Base-by-base conservation (phyloP, 2,329 filamentous ascomycete genomes). In the Trichoderma polysporum region DNA sequence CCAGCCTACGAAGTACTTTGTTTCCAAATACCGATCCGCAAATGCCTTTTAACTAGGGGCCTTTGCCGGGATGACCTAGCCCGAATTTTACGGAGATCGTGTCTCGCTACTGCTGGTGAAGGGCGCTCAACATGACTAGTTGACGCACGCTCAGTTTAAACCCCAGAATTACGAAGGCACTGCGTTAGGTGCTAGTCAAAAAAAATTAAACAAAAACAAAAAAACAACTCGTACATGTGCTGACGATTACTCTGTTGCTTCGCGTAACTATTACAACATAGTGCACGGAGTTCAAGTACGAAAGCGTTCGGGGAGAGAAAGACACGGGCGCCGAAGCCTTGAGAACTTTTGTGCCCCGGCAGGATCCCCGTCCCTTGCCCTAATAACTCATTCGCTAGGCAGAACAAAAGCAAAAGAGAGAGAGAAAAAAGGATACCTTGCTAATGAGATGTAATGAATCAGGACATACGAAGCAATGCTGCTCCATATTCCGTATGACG, bases 331-430 rank as follows among this genome's bases (percentile, higher is more conserved):
- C 41, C 41, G 41, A 22, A 19, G 41, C 3, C 6, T 41, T 3
- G 29, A 61, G 58, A 50, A 61, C 41, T 61, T 50, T 50, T 61
- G 58, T 17, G 37, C 37, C 5, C 22, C 29, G 58, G 58, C 19
- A 37, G 57, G 41, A 60, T 60, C 45, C 57, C n/a, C 19, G 31
- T 49, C 41, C 29, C 41, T 37, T 22, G 29, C 29, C 19, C 57
- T 49, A 47, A 47, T 22, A 33, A 15, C 19, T 19, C n/a, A 45
- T 45, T 45, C 41, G 41, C 41, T 19, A 45, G 41, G 8, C 19
- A 35, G 6, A 9, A n/a, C n/a, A n/a, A n/a, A n/a, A 49, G 1
- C 22, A 9, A 35, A 35, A 10, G 29, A 35, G 12, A 4, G 25
- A 27, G 27, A 19, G n/a, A 19, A 33, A 31, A 17, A 50, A 13